These are phyloP conservation scores for Leucosporidium creatinivorum DNA, from an alignment of 768 basidiomycete species.

Conservation along the genomic window DNA sequence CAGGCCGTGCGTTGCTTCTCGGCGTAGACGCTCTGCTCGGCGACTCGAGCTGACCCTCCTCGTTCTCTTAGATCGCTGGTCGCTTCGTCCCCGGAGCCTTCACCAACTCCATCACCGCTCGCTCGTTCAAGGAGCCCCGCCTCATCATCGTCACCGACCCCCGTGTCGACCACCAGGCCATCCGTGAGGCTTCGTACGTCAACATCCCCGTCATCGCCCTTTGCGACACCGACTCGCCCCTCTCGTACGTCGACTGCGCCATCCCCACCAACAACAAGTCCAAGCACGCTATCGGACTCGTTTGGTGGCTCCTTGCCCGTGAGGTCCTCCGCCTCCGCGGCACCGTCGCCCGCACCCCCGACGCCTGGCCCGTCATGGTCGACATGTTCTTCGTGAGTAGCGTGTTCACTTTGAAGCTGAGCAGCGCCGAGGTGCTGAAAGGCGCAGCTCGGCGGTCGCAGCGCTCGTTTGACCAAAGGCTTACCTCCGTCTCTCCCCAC, in stretches of 20 bases:
- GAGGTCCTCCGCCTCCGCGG: conserved; percentile 95
- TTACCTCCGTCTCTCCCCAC: conserved; percentile 40
- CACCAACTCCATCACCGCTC: conserved; percentile 74
- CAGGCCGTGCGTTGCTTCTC: conserved; percentile 51
- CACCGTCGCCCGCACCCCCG: conserved; percentile 78
- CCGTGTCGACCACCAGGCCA: conserved; percentile 98
- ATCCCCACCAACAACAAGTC: conserved; percentile 99
- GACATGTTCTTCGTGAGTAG: conserved; percentile 38
- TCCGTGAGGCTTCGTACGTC: conserved; percentile 98
- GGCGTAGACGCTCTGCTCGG: neutral
- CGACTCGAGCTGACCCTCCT: neutral
- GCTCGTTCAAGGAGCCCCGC: conserved; percentile 99
- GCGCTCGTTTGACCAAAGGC: neutral
- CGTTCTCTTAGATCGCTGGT: conserved; percentile 62
- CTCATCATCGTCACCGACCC: conserved; percentile 98
- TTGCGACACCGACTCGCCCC: conserved; percentile 95
- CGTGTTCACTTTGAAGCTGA: neutral
- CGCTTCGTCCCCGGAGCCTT: conserved; percentile 98
- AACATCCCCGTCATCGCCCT: conserved; percentile 99
- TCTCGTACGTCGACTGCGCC: conserved; percentile 95
- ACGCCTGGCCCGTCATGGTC: conserved; percentile 97
- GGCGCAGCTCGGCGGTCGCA: neutral
- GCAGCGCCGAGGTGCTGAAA: neutral
- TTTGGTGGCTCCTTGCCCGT: conserved; percentile 95
- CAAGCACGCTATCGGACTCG: conserved; percentile 89